Evolutionary conservation across 257 asterid genomes (phyloP).

Genomic region (Nicotiana noctiflora): DNA sequence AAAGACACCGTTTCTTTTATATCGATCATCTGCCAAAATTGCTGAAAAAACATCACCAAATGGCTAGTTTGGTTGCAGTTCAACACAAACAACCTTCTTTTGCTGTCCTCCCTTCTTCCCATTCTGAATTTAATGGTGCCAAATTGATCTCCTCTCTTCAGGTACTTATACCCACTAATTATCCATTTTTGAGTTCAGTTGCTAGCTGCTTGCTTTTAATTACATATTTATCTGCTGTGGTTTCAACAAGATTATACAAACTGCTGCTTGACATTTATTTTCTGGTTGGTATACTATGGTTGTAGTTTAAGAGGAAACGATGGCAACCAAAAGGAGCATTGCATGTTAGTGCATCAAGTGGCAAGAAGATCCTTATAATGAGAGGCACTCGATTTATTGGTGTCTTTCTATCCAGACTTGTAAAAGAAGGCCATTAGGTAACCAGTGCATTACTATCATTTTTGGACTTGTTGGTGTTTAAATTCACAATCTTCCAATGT

Average conservation of each 20-base stretch:
- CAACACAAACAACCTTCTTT: constrained; percentile 71
- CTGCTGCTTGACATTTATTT: background rate
- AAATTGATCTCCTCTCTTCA: constrained; percentile 56
- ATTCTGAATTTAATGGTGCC: constrained; percentile 80
- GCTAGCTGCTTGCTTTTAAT: background rate
- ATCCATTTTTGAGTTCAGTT: background rate
- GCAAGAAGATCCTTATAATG: constrained; percentile 94
- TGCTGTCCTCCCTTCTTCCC: constrained; percentile 49
- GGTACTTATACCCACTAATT: constrained; percentile 25
- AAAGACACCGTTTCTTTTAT: constrained; percentile 8
- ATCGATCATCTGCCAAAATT: background rate
- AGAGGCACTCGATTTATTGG: constrained; percentile 98
- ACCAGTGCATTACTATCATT: background rate
- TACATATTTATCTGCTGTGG: background rate
- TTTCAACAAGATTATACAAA: background rate
- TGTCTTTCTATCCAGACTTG: constrained; percentile 80
- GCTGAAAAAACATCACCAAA: background rate
- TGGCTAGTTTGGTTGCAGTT: constrained; percentile 66
- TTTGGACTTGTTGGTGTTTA: too few species aligned
- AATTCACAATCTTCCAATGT: background rate
- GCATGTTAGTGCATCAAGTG: constrained; percentile 58
- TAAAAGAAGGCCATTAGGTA: constrained; percentile 97
- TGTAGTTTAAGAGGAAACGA: constrained; percentile 59
- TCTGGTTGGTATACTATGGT: background rate
- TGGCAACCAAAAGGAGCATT: constrained; percentile 61